A percentile compares a stretch with the other conserved stretches of the same genome.
Conservation (phyloP, 805 yeast species). For the Nakazawaea ernobii region DNA sequence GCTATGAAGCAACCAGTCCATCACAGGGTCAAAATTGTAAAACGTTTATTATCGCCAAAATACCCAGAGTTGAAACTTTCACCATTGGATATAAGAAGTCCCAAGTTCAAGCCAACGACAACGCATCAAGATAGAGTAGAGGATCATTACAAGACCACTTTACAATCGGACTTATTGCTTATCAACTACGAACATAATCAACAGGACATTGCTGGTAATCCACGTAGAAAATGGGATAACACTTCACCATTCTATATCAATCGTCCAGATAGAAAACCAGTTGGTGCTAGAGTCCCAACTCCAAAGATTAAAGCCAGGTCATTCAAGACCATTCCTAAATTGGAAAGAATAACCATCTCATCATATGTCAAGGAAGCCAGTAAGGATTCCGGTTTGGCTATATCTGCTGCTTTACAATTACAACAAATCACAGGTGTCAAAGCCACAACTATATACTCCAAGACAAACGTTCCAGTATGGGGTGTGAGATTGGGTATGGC, state of each 20-base stretch:
- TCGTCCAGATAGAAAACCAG: conserved; percentile 72
- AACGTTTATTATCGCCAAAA: conserved; percentile 67
- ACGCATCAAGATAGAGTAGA: conserved; percentile 75
- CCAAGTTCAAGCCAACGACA: conserved; percentile 67
- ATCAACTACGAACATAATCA: conserved; percentile 70
- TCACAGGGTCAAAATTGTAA: conserved; percentile 74
- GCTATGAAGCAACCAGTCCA: conserved; percentile 89
- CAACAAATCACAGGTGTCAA: conserved; percentile 94
- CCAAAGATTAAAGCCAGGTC: conserved; percentile 67
- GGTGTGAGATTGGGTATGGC: conserved; percentile 79
- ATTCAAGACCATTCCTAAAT: conserved; percentile 65
- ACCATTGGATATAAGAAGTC: conserved; percentile 72
- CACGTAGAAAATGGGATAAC: conserved; percentile 80
- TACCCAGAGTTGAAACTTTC: conserved; percentile 62
- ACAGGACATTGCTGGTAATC: conserved; percentile 50
- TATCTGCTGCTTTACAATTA: conserved; percentile 71
- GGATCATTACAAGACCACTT: conserved; percentile 70
- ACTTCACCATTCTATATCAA: conserved; percentile 84
- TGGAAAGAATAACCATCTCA: conserved; percentile 65
- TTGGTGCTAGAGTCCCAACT: conserved; percentile 67
- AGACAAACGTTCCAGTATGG: conserved; percentile 80
- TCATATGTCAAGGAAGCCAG: conserved; percentile 72
- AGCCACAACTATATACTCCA: conserved; percentile 68
- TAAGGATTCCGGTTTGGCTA: conserved; percentile 63
- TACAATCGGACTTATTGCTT: conserved; percentile 73